Evolutionary conservation across 345 rosid species (phyloP).

Genomic region (Cochlearia excelsa): DNA sequence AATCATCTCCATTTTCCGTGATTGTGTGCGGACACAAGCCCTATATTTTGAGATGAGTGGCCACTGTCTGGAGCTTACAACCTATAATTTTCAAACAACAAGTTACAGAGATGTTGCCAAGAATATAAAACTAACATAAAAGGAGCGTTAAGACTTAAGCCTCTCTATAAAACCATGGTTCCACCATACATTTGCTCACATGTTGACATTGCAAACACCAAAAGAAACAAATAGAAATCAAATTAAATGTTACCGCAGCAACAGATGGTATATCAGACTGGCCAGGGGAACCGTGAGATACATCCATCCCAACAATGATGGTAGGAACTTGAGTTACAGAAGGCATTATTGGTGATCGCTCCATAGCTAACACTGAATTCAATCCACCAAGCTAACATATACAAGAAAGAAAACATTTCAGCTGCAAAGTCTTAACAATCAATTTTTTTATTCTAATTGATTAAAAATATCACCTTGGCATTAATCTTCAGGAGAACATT

Average conservation of each 20-base stretch:
- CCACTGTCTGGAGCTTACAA: constrained; percentile 86
- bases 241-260: constrained; percentile 65
- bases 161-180: neutral
- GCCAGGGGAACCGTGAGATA: constrained; percentile 95
- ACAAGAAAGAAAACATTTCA: constrained; percentile 1
- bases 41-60: constrained; percentile 80
- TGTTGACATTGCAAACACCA: neutral
- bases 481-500: constrained; percentile 86
- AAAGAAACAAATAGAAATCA: constrained; percentile 4
- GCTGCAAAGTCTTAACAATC: neutral
- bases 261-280: constrained; percentile 77
- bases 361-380: constrained; percentile 67
- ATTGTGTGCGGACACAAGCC: constrained; percentile 87
- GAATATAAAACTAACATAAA: neutral
- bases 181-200: no score
- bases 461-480: constrained; percentile 60
- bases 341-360: constrained; percentile 66
- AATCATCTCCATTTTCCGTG: constrained; percentile 80
- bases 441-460: neutral
- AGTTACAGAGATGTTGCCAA: neutral
- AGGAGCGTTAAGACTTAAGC: neutral
- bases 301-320: constrained; percentile 93
- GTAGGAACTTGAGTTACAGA: constrained; percentile 69
- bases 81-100: constrained; percentile 32
- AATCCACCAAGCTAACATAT: constrained; percentile 83